Evolutionary conservation across 305 asterid species (phyloP).

Genomic region (Ajuga reptans): DNA sequence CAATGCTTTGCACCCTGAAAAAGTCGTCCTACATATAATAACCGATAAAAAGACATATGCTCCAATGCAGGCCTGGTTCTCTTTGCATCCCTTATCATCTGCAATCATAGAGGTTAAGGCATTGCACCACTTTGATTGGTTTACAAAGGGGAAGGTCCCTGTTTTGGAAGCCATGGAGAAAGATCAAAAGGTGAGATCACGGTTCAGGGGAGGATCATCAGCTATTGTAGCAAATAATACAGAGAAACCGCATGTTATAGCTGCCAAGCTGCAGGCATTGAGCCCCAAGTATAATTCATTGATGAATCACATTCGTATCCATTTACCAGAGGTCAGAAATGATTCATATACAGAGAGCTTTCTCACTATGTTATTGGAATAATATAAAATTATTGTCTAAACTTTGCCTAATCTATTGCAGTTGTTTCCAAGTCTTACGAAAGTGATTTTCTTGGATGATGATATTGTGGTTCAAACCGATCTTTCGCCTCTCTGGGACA

Average conservation of each 20-base stretch:
- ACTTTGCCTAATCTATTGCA: constrained; percentile 30
- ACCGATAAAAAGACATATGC: constrained; percentile 81
- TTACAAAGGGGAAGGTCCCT: constrained; percentile 80
- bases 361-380: constrained; percentile 7
- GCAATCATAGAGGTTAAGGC: constrained; percentile 83
- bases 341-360: neutral
- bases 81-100: constrained; percentile 64
- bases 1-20: constrained; percentile 56
- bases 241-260: constrained; percentile 71
- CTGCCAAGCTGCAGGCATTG: constrained; percentile 91
- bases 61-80: constrained; percentile 98
- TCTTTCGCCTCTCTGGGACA: constrained; percentile 86
- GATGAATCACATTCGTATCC: constrained; percentile 90
- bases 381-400: neutral
- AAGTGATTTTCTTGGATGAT: constrained; percentile 81
- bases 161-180: constrained; percentile 98
- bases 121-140: constrained; percentile 92
- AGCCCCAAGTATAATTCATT: constrained; percentile 87
- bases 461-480: constrained; percentile 88
- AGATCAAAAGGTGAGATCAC: constrained; percentile 70
- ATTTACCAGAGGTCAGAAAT: constrained; percentile 73
- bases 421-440: constrained; percentile 79
- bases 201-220: constrained; percentile 84
- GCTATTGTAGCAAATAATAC: constrained; percentile 77
- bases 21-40: constrained; percentile 65